These are phyloP conservation scores for Pythium vanterpoolii DNA, from an alignment of 352 stramenopile species.

Conservation along the genomic window DNA sequence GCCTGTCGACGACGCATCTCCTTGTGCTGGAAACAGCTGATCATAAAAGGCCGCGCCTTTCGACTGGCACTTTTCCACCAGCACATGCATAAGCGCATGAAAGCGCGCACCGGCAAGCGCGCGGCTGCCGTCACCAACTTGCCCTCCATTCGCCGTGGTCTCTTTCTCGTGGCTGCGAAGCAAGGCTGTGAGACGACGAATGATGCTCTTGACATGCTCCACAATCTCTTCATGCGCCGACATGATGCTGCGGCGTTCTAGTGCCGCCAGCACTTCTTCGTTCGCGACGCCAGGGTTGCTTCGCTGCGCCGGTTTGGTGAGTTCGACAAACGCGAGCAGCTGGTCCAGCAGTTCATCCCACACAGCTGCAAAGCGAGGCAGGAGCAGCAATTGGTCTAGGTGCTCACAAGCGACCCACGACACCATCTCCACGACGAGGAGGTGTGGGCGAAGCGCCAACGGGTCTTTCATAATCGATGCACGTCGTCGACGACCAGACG, in stretches of 20 bases:
- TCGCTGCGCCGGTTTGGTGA: constrained; percentile 39
- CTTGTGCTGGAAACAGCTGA: constrained; percentile 50
- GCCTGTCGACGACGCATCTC: constrained; percentile 35
- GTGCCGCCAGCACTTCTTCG: constrained; percentile 38
- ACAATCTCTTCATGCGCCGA: constrained; percentile 73
- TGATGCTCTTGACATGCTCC: constrained; percentile 59
- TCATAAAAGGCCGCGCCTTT: constrained; percentile 37
- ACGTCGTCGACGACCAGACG: constrained; percentile 28
- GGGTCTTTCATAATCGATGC: constrained; percentile 62
- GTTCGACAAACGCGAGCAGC: constrained; percentile 48
- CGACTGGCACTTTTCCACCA: constrained; percentile 55
- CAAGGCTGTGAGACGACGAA: constrained; percentile 45
- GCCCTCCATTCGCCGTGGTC: not conserved
- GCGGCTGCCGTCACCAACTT: not conserved
- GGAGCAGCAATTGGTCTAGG: constrained; percentile 41
- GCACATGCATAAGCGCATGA: constrained; percentile 42
- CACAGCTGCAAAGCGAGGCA: constrained; percentile 36
- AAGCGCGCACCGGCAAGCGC: constrained; percentile 16
- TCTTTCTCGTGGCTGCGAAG: constrained; percentile 26
- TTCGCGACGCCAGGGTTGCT: constrained; percentile 9
- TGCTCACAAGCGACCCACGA: constrained; percentile 64
- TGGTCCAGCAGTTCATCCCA: constrained; percentile 58
- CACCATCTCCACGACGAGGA: constrained; percentile 58
- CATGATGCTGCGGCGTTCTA: constrained; percentile 61
- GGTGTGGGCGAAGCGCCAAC: constrained; percentile 46